These are phyloP conservation scores for Zarea fungicola DNA, from an alignment of 2,329 filamentous ascomycete genomes.

Conservation along the genomic window DNA sequence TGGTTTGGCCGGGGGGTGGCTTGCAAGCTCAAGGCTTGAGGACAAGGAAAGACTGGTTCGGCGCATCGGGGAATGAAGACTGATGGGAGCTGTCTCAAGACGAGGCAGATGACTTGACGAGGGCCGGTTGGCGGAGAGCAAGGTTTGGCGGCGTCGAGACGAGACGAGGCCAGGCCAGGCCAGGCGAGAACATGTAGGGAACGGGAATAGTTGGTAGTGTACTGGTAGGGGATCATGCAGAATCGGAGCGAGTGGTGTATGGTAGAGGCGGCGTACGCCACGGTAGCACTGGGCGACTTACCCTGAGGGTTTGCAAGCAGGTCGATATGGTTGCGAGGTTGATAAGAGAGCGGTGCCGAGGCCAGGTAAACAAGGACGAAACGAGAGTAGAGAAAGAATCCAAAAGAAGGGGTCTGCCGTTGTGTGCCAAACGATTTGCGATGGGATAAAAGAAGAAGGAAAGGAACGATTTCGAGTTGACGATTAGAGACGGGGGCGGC, in stretches of 20 bases:
- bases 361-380: neutral
- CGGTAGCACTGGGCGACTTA: slow-evolving; percentile 1
- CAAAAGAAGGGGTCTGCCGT: neutral
- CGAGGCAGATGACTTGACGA: slow-evolving; percentile 2
- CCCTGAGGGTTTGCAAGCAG: slow-evolving; percentile 2
- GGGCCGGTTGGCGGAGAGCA: neutral
- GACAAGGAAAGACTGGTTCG: neutral
- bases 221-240: neutral
- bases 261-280: neutral
- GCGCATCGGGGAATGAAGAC: neutral
- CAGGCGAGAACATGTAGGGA: neutral
- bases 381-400: neutral
- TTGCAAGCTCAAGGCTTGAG: neutral
- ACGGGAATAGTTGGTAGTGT: slow-evolving; percentile 2
- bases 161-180: neutral
- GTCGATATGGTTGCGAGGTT: neutral
- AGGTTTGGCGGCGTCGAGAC: too few relatives aligned
- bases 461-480: too few relatives aligned
- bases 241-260: neutral
- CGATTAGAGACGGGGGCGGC: neutral
- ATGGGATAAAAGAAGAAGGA: neutral
- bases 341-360: neutral
- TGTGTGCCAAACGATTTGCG: too few relatives aligned
- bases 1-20: too few relatives aligned
- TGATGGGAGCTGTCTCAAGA: neutral